Conservation (phyloP, 257 asterid species). For the Agastache rugosa region DNA sequence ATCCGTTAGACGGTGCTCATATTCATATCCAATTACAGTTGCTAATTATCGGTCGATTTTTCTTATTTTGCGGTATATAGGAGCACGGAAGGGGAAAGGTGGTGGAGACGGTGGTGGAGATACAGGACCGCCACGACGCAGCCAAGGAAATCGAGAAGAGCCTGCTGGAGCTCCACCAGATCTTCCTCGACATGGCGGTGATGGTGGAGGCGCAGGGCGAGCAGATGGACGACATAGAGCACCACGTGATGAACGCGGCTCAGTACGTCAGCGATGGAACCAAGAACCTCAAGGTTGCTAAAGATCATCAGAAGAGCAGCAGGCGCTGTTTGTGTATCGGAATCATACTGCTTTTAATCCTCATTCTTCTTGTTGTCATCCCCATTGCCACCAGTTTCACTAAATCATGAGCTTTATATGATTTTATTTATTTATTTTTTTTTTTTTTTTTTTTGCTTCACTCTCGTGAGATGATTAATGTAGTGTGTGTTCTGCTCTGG, state of each 20-base stretch:
- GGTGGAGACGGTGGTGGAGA: constrained; percentile 52
- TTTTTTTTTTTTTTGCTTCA: constrained; percentile 25
- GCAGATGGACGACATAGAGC: constrained; percentile 88
- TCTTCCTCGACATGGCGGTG: constrained; percentile 46
- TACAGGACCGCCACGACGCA: constrained; percentile 53
- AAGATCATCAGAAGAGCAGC: constrained; percentile 76
- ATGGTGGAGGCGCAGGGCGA: constrained; percentile 97
- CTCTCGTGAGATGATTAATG: constrained; percentile 33
- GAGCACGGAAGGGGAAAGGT: constrained; percentile 92
- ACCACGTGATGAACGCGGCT: constrained; percentile 77
- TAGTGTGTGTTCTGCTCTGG: not conserved
- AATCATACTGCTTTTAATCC: constrained; percentile 59
- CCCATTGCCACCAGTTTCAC: constrained; percentile 75
- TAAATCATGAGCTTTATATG: constrained; percentile 48
- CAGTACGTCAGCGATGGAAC: constrained; percentile 72
- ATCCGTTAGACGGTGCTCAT: too few relatives aligned
- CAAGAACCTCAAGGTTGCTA: constrained; percentile 77
- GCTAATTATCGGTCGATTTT: not conserved
- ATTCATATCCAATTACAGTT: not conserved
- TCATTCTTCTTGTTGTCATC: constrained; percentile 65
- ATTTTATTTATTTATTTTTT: not conserved
- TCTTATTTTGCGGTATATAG: not conserved
- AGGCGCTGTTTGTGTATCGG: constrained; percentile 78
- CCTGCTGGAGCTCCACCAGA: constrained; percentile 89
- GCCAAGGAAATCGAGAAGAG: constrained; percentile 93